These are phyloP conservation scores for Tuber aestivum DNA, from an alignment of 495 filamentous ascomycete species.

Conservation along the genomic window DNA sequence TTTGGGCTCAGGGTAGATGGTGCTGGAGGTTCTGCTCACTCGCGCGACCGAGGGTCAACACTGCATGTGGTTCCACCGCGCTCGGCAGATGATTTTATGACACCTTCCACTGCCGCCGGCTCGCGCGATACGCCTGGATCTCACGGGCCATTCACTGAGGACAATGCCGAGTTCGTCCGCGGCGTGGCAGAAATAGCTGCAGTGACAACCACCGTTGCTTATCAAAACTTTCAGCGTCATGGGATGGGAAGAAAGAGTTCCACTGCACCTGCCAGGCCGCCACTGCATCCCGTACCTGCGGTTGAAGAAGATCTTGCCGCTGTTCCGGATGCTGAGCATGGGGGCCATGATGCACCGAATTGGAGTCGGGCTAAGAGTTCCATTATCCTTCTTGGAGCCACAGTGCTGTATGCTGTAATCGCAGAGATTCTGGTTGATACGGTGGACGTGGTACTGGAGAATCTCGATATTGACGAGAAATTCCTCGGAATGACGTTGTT, in stretches of 20 bases:
- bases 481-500: slow-evolving; percentile 97
- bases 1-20: slow-evolving; percentile 56
- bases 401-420: slow-evolving; percentile 87
- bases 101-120: slow-evolving; percentile 29
- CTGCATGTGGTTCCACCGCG: slow-evolving; percentile 66
- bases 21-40: slow-evolving; percentile 48
- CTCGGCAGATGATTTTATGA: slow-evolving; percentile 27
- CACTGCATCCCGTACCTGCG: slow-evolving; percentile 44
- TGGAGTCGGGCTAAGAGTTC: slow-evolving; percentile 90
- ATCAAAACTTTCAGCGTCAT: slow-evolving; percentile 57
- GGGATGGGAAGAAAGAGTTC: slow-evolving; percentile 35
- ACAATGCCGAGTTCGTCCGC: slow-evolving; percentile 71
- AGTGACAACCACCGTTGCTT: slow-evolving; percentile 80
- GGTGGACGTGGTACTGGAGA: slow-evolving; percentile 86
- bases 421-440: slow-evolving; percentile 96
- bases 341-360: slow-evolving; percentile 95
- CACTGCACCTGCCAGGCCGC: slow-evolving; percentile 21
- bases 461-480: slow-evolving; percentile 90
- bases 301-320: slow-evolving; percentile 45
- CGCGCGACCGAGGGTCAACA: slow-evolving; percentile 43
- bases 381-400: slow-evolving; percentile 82
- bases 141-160: slow-evolving; percentile 57
- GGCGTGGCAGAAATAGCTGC: slow-evolving; percentile 89
- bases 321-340: slow-evolving; percentile 49
- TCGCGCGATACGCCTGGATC: slow-evolving; percentile 54